Percentiles rank a stretch among this genome's conserved stretches.
Evolutionary conservation across 2,329 filamentous ascomycete genomes (phyloP).

Genomic region (Pseudonectria buxi): DNA sequence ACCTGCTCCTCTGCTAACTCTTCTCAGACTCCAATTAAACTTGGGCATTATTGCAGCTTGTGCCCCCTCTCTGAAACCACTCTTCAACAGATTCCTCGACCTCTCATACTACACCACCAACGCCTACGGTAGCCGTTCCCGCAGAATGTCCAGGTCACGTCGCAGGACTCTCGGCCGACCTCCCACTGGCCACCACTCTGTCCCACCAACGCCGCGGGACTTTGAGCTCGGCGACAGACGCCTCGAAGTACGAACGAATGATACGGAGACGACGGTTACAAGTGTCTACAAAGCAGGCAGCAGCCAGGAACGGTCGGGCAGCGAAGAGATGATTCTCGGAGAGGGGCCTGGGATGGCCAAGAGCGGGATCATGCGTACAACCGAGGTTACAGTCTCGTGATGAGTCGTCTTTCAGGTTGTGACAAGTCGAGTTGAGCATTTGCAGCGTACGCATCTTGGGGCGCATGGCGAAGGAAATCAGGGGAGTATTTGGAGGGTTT

Average conservation of each 20-base stretch:
- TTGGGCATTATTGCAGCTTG: conserved; percentile 34
- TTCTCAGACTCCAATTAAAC: conserved; percentile 32
- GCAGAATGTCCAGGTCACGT: conserved; percentile 4
- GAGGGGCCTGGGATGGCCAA: conserved; percentile 3
- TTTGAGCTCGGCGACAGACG: conserved; percentile 9
- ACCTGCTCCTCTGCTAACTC: conserved; percentile 9
- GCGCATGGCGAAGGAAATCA: too few relatives aligned
- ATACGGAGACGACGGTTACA: not conserved
- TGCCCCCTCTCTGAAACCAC: conserved; percentile 32
- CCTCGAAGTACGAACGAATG: conserved; percentile 1
- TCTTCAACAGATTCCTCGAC: conserved; percentile 25
- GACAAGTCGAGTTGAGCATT: too few relatives aligned
- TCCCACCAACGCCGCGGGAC: conserved; percentile 5
- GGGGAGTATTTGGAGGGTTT: too few relatives aligned
- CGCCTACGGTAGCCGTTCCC: conserved; percentile 4
- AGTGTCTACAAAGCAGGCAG: conserved; percentile 6
- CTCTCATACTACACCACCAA: conserved; percentile 8
- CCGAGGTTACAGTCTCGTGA: conserved; percentile 5
- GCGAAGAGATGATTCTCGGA: conserved; percentile 9
- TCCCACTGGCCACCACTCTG: not conserved
- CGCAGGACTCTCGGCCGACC: conserved; percentile 2
- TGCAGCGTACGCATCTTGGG: too few relatives aligned
- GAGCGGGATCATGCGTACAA: conserved; percentile 7
- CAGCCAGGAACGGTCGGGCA: conserved; percentile 4
- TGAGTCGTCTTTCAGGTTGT: not conserved